Evolutionary conservation across 2,329 filamentous ascomycete genomes (phyloP), one percentile per base, ranked within the genome.

Genomic region (Alternaria alternata): DNA sequence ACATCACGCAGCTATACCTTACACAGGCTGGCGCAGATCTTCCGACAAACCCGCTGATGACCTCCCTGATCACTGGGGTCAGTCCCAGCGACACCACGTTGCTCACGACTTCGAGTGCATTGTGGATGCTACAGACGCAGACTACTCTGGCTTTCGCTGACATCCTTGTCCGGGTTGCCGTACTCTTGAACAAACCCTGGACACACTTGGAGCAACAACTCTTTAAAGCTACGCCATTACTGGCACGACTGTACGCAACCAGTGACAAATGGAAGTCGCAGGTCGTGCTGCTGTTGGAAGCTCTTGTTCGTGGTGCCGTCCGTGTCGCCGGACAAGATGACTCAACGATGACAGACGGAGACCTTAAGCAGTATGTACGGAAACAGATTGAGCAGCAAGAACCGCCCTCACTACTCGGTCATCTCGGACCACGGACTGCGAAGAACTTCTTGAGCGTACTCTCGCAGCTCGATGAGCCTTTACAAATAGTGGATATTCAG

Each of bases 331-430:
- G 85, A 30, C 53, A 64, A 47, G 60, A 63, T 44, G 60, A 63
- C 8, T 30, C 61, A 7, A 51, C 60, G 1, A 54, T 52, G 18
- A 54, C 64, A 20, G 57, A 56, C 5, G 57, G 58, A 26, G 44
- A 60, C 11, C 34, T 49, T 16, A 66, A 59, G 26, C 53, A 54
- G 18, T 30, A 55, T 14, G 16, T 42, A 2, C 53, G 43, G 0
- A 55, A 39, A 36, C 51, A 56, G n/a, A 54, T 46, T 28, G 61
- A 65, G 26, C 63, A 68, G 22, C 65, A 64, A 41, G 93, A 97
- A 68, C 93, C 94, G 1, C 92, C 93, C n/a, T 97, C 94, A 7
- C 84, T 99, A n/a, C 87, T 99, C 22, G 94, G 94, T 32, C 93
- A 96, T 73, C 83, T 99, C 7, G 93, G 93, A 1, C 86, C 92